Evolutionary conservation across 192 early-diverging fungal species (phyloP), one percentile per base, ranked within the genome.

Genomic region (Backusella liffmaniae): DNA sequence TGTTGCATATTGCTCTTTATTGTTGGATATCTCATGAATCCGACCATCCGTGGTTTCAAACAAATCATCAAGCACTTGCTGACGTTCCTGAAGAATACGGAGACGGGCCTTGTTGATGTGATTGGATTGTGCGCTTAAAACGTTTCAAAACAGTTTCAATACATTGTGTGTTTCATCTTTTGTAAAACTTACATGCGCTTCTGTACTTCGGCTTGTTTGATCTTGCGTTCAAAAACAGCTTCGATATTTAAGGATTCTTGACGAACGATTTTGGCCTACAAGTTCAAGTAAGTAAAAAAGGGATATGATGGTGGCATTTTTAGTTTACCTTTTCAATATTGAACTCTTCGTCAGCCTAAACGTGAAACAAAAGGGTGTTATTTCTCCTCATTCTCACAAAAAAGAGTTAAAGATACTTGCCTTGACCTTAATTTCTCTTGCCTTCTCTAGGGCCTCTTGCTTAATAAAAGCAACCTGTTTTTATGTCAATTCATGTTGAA

Each of bases 371-470:
- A 35, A 67, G 39, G 37, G 37, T 70, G 35, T 32, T 21, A 65
- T 30, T 32, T 32, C 32, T 32, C 23, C 67, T 49, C 13, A 12
- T 9, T 3, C 4, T 15, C 30, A 46, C 13, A 42, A n/a, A 41
- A 23, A 46, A 41, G 15, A 7, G 15, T 12, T 6, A 8, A 42
- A 12, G 2, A 36, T 29, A 26, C 74, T 72, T 72, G 91, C 92
- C 92, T 99, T 99, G 79, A 98, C 92, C 86, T 96, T 97, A 82
- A 98, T 96, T 84, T 99, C 98, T 44, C 94, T 89, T 32, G 97
- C 96, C 88, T 99, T 99, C 82, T 99, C 98, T 29, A 96, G 81
- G 6, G 98, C 97, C 85, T 99, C 98, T 85, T 99, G 97, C 82
- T 95, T 96, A 88, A 99, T 99, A 88, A 99, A 99, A 39, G 93